Conservation (phyloP, 306 rosid genomes). For the Echinosophora koreensis region DNA sequence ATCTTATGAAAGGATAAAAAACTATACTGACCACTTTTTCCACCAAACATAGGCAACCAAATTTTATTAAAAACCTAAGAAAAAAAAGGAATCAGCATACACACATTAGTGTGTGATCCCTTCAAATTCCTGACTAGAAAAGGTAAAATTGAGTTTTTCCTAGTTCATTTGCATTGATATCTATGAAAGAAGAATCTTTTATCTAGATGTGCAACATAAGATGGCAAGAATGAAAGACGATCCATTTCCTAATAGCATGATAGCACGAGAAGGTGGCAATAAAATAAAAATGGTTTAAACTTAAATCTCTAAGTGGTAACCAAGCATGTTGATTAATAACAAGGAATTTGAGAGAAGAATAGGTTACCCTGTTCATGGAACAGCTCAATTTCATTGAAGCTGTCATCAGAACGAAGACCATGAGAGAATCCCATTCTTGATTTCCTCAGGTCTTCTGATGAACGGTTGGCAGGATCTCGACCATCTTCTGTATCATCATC, state of each 20-base stretch:
- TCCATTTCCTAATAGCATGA: constrained; percentile 22
- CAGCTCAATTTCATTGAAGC: constrained; percentile 85
- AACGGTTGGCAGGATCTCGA: constrained; percentile 84
- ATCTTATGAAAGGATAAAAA: background rate
- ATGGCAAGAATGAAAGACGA: constrained; percentile 16
- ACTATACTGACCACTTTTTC: background rate
- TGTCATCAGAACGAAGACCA: constrained; percentile 84
- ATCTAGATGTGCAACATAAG: constrained; percentile 14
- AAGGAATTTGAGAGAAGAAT: constrained; percentile 40
- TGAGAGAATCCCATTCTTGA: constrained; percentile 96
- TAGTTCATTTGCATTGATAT: constrained; percentile 6
- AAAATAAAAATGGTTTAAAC: background rate
- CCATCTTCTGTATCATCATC: constrained; percentile 97
- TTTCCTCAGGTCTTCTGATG: constrained; percentile 93
- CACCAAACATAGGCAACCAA: background rate
- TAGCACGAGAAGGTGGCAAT: constrained; percentile 20
- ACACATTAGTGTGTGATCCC: background rate
- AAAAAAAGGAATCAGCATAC: background rate
- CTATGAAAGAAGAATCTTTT: constrained; percentile 15
- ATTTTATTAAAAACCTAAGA: background rate
- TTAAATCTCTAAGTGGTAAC: constrained; percentile 1
- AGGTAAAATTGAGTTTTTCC: constrained; percentile 16
- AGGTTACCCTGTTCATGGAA: constrained; percentile 82
- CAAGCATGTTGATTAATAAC: constrained; percentile 5
- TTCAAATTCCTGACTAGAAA: constrained; percentile 9